Evolutionary conservation across 1,284 basidiomycete genomes (phyloP).

Genomic region (Anthracocystis setariae): DNA sequence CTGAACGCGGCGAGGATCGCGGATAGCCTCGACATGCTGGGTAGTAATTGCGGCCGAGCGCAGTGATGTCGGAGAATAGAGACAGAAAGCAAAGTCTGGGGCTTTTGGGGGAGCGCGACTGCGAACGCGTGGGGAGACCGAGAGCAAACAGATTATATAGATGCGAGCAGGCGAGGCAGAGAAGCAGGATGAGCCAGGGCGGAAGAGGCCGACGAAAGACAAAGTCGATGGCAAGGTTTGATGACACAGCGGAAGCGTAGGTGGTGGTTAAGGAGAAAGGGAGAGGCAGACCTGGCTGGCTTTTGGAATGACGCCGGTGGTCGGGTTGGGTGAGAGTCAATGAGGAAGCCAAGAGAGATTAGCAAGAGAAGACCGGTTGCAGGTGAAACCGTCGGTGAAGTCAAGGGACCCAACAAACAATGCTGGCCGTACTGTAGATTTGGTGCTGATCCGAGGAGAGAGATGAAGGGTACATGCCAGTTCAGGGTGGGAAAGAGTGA

Average conservation of each 20-base stretch:
- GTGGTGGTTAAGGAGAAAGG: neutral
- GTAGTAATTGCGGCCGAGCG: neutral
- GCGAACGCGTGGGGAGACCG: neutral
- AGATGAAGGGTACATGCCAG: neutral
- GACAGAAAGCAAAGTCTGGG: neutral
- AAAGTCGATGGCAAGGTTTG: neutral
- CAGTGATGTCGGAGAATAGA: neutral
- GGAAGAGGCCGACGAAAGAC: neutral
- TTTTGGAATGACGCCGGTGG: too few relatives aligned
- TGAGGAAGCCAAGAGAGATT: too few relatives aligned
- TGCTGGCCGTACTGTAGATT: too few relatives aligned
- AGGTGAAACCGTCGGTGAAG: too few relatives aligned
- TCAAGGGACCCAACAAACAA: too few relatives aligned
- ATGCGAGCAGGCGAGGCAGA: conserved; percentile 3
- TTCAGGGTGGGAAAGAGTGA: neutral
- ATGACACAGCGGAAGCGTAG: conserved; percentile 4
- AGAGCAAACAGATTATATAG: neutral
- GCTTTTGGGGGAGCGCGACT: neutral
- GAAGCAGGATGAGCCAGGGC: neutral
- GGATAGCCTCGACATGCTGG: conserved; percentile 20
- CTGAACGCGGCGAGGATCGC: conserved; percentile 17
- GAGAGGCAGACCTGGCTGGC: too few relatives aligned
- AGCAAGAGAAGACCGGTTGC: conserved; percentile 2
- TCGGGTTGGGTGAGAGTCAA: too few relatives aligned
- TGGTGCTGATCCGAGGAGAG: too few relatives aligned